Base-by-base conservation (phyloP, 495 filamentous ascomycete species). In the Podospora pseudoanserina region DNA sequence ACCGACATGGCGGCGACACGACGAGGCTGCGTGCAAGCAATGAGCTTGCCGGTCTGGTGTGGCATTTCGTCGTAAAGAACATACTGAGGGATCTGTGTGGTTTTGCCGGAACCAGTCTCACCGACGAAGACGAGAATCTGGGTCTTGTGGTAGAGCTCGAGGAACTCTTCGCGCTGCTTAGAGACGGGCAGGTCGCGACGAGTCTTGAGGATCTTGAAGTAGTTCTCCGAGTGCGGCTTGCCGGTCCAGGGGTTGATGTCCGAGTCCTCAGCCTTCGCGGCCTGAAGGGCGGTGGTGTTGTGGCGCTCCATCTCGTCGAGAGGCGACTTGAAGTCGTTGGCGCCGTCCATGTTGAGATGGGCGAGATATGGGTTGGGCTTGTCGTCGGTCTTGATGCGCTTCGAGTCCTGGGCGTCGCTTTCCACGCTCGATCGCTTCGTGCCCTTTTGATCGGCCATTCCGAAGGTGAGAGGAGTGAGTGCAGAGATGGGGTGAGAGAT, bases 1-100 rank as follows among this genome's bases (percentile, higher is more conserved):
- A 99, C 96, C 44, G 94, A 97, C 96, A 97, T 98, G 69, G 96
- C 96, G 54, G 96, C 96, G 57, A 99, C 96, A 85, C 96, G 90
- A 76, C 96, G 91, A 71, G 96, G 96, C 78, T 99, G 95, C 5
- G 95, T 99, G 86, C 95, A 99, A 65, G 95, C 95, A 53, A 99
- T 89, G 79, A 97, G 87, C 82, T 97, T 97, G 62, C 82, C 79
- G 72, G 90, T 86, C 44, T 86, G 83, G 70, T 97, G 91, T 5
- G 96, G 95, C 26, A 96, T 86, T 80, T 99, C 96, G 82, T 99
- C 96, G 83, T 90, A 97, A 16, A 97, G 85, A 67, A 99, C 92
- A 77, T 96, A 99, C 77, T 99, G 96, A 0, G 96, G 96, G 65
- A 99, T 98, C 80, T 99, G 96, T 0, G 95, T 99, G 0, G 95